Conservation (phyloP, 2,329 filamentous ascomycete species). For the Thyridium curvatum region DNA sequence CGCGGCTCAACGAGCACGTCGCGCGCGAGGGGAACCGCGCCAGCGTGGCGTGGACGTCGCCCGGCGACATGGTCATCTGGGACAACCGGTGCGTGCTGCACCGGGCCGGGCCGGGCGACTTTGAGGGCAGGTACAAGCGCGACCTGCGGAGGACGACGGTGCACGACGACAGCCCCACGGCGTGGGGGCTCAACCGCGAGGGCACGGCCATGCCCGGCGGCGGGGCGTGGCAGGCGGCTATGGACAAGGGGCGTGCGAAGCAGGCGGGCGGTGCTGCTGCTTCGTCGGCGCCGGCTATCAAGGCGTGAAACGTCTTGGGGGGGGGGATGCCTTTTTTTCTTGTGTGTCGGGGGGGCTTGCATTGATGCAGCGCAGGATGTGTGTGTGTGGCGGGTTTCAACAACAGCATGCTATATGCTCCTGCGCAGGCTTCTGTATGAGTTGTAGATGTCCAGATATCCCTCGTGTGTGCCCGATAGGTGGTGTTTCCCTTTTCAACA, state of each 20-base stretch:
- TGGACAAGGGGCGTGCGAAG: background rate
- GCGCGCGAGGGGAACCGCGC: constrained; percentile 39
- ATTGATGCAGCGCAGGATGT: no score
- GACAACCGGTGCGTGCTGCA: constrained; percentile 54
- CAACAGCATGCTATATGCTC: no score
- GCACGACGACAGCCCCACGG: constrained; percentile 33
- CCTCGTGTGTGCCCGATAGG: no score
- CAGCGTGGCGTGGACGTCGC: constrained; percentile 38
- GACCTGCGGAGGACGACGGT: constrained; percentile 53
- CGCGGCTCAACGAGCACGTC: constrained; percentile 37
- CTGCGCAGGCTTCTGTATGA: no score
- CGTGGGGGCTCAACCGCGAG: constrained; percentile 28
- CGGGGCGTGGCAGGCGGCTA: background rate
- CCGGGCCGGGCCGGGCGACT: constrained; percentile 39
- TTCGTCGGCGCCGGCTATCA: background rate
- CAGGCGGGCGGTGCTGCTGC: background rate
- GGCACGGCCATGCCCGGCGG: constrained; percentile 13
- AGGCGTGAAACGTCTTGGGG: background rate
- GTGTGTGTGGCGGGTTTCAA: no score
- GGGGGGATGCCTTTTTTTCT: no score
- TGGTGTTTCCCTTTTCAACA: background rate
- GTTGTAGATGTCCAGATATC: no score
- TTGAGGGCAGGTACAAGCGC: constrained; percentile 38
- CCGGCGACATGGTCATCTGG: constrained; percentile 49
- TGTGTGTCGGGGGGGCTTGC: no score